A percentile compares a stretch with the other conserved stretches of the same genome.
These are phyloP conservation scores for Glycine tomentella DNA, from an alignment of 306 rosid species.

Conservation along the genomic window DNA sequence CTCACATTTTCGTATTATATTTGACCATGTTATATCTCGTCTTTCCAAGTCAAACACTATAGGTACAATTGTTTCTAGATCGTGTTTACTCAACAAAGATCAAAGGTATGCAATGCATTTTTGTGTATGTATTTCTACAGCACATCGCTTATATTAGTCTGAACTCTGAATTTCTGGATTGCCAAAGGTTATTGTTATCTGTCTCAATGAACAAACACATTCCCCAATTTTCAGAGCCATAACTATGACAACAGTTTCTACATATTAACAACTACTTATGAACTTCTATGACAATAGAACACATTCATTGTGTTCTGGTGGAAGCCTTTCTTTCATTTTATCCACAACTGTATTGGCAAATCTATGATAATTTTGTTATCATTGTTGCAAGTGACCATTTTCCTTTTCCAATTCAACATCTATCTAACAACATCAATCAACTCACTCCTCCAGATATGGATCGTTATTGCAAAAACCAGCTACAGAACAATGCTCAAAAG, in stretches of 20 bases:
- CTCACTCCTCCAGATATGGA: constrained; percentile 37
- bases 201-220: neutral
- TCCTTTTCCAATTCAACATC: neutral
- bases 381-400: neutral
- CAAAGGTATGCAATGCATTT: neutral
- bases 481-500: constrained; percentile 43
- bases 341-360: neutral
- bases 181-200: neutral
- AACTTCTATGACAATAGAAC: neutral
- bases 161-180: too few relatives aligned
- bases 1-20: neutral
- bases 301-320: neutral
- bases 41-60: neutral
- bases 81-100: neutral
- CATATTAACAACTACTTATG: neutral
- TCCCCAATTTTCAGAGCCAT: constrained; percentile 4
- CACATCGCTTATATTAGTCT: neutral
- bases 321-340: neutral
- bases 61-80: neutral
- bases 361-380: neutral
- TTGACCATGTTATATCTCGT: neutral
- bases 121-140: neutral
- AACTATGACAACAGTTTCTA: neutral
- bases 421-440: constrained; percentile 7
- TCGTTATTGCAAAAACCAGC: constrained; percentile 39